Base-by-base conservation (phyloP, 2,329 filamentous ascomycete species). In the Colletotrichum chlorophyti region DNA sequence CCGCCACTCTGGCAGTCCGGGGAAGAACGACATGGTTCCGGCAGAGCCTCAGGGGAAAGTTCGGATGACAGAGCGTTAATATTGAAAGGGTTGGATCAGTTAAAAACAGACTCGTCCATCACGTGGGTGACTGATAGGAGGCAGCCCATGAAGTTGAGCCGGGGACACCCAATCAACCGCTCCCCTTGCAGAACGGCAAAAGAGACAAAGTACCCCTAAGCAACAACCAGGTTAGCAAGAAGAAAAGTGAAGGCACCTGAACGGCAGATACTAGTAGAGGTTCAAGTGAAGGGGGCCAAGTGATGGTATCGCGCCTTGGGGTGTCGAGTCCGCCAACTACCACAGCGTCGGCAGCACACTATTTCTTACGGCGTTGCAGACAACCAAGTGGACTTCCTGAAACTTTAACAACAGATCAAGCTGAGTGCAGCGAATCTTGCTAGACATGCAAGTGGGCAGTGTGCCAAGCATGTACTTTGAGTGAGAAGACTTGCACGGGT, bases 31-130 rank as follows among this genome's bases (percentile, higher is more conserved):
- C 51, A 57, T 24, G 37, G 43, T 57, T 57, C 51, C 57, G 51
- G 45, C 57, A 60, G 57, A 60, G 57, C 57, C 57, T 60, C 57
- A 38, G 32, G 26, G 29, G 43, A 11, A 23, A 17, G 29, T 15
- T 40, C 9, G n/a, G 26, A 37, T 26, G 31, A 31, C 19, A 14
- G n/a, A n/a, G n/a, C n/a, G n/a, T n/a, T n/a, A n/a, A n/a, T n/a
- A n/a, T n/a, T n/a, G n/a, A n/a, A n/a, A n/a, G n/a, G n/a, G n/a
- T n/a, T n/a, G n/a, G n/a, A n/a, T n/a, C n/a, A n/a, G n/a, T n/a
- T n/a, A n/a, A n/a, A n/a, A n/a, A n/a, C n/a, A n/a, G n/a, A n/a
- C n/a, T n/a, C n/a, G n/a, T 29, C 8, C 15, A 7, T 49, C 46
- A 49, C 34, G 46, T 49, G 46, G 34, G 14, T 14, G 24, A 21